phyloP scores from a whole-genome alignment of 2,329 filamentous ascomycete species.

The Aquanectria penicillioides region DNA sequence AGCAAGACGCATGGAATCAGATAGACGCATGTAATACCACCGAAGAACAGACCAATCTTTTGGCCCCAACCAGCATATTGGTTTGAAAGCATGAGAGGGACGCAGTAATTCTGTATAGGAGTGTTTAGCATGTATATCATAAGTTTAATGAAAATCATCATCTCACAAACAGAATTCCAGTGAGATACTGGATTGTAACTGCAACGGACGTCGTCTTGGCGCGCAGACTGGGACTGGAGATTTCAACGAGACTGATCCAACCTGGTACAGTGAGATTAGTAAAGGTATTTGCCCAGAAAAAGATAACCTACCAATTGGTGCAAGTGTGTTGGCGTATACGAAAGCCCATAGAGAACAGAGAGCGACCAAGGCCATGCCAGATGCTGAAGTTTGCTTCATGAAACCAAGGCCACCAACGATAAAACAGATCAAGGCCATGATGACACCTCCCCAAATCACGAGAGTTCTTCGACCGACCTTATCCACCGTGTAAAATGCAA shows the following conservation, averaged over 20 bases:
- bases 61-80: constrained; percentile 20
- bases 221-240: constrained; percentile 16
- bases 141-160: neutral
- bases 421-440: neutral
- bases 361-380: constrained; percentile 19
- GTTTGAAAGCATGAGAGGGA: constrained; percentile 35
- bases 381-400: constrained; percentile 13
- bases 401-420: constrained; percentile 16
- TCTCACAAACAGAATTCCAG: constrained; percentile 21
- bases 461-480: constrained; percentile 26
- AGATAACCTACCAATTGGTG: constrained; percentile 15
- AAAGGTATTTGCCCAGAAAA: too few species aligned
- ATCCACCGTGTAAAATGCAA: constrained; percentile 31
- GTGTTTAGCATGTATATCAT: neutral
- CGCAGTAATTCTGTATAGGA: constrained; percentile 24
- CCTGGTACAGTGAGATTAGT: neutral
- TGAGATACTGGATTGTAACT: constrained; percentile 17
- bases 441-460: constrained; percentile 8
- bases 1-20: constrained; percentile 19
- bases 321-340: constrained; percentile 18
- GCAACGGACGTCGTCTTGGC: constrained; percentile 21
- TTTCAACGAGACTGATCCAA: constrained; percentile 21
- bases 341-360: constrained; percentile 24
- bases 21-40: constrained; percentile 26
- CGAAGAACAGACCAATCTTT: constrained; percentile 27